A percentile compares a stretch with the other conserved stretches of the same genome.
phyloP scores from a whole-genome alignment of 1,284 basidiomycete species.

The Pseudozyma flocculosa region DNA sequence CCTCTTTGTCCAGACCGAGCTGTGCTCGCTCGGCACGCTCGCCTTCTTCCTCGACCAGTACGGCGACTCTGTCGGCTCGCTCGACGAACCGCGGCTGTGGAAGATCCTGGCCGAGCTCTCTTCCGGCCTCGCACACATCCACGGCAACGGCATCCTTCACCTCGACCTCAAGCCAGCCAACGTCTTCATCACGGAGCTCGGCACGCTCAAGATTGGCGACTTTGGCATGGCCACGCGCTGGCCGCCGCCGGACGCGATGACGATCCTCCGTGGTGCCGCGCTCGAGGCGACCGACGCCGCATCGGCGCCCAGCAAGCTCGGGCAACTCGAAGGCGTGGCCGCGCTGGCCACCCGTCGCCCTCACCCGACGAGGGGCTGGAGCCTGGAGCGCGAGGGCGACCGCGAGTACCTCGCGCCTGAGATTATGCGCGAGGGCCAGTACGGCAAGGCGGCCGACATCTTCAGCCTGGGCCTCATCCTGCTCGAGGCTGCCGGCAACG shows the following conservation, averaged over 20 bases:
- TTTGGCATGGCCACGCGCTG: slow-evolving; percentile 69
- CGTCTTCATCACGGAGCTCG: slow-evolving; percentile 84
- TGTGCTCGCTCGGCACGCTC: slow-evolving; percentile 89
- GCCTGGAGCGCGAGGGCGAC: slow-evolving; percentile 82
- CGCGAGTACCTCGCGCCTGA: slow-evolving; percentile 98
- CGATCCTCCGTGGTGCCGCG: slow-evolving; percentile 46
- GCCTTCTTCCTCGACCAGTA: slow-evolving; percentile 90
- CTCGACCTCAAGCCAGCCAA: slow-evolving; percentile 98
- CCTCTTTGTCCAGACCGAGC: slow-evolving; percentile 89
- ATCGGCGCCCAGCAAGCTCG: slow-evolving; percentile 6
- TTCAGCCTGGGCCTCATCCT: slow-evolving; percentile 96
- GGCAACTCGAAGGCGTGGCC: slow-evolving; percentile 2
- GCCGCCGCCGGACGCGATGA: slow-evolving; percentile 44
- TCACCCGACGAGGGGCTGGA: neutral
- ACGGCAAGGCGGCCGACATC: slow-evolving; percentile 91
- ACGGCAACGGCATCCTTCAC: slow-evolving; percentile 84
- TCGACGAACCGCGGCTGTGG: slow-evolving; percentile 95
- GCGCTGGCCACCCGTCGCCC: slow-evolving; percentile 2
- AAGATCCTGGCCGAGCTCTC: slow-evolving; percentile 90
- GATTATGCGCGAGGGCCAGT: slow-evolving; percentile 78
- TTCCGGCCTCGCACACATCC: slow-evolving; percentile 78
- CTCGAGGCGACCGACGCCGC: slow-evolving; percentile 18
- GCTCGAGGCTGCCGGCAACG: slow-evolving; percentile 91
- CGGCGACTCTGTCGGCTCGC: slow-evolving; percentile 73
- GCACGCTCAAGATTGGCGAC: slow-evolving; percentile 94